Evolutionary conservation across 2,329 filamentous ascomycete species (phyloP), one percentile per base, ranked within the genome.

Genomic region (Colletotrichum sp.): DNA sequence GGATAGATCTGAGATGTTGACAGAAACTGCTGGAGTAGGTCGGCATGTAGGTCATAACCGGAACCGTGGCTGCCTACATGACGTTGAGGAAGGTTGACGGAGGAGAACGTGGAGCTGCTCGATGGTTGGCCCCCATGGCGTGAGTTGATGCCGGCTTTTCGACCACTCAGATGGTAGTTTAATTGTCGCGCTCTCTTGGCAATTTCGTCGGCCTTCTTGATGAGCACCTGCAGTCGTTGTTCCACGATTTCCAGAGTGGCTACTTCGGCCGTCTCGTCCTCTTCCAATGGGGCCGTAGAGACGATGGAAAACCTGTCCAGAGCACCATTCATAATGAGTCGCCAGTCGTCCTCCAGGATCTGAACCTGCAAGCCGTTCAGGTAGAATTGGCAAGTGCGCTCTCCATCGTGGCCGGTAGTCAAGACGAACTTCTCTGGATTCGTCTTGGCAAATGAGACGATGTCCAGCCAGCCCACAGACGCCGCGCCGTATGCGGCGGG

Each of bases 341-440:
- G 90, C 89, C 93, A 98, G 82, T 98, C 95, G 82, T 98, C 95
- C 83, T 98, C 95, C 21, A 92, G 93, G 77, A 98, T 96, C 85
- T 98, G 95, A 10, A 98, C 93, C 64, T 94, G 91, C 78, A 93
- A 90, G 76, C 96, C 94, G 81, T 96, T 96, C 78, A 95, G 93
- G 81, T 93, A 92, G 83, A 98, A 97, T 77, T 95, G 94, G 82
- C 95, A 98, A 69, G 94, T 92, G 63, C 93, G 91, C 69, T 91
- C 87, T 24, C 94, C 94, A 78, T 95, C 93, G 60, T 91, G 89
- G 77, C 91, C 90, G 73, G 94, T 92, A 71, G 92, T 92, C 68
- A 98, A 86, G 39, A 92, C 90, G 84, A 98, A 97, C 71, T 96
- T 94, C 78, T 92, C 90, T 0, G 95, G 94, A 78, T 95, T 96